These are phyloP conservation scores for Mucuna pruriens DNA, from an alignment of 306 rosid genomes.

Conservation along the genomic window DNA sequence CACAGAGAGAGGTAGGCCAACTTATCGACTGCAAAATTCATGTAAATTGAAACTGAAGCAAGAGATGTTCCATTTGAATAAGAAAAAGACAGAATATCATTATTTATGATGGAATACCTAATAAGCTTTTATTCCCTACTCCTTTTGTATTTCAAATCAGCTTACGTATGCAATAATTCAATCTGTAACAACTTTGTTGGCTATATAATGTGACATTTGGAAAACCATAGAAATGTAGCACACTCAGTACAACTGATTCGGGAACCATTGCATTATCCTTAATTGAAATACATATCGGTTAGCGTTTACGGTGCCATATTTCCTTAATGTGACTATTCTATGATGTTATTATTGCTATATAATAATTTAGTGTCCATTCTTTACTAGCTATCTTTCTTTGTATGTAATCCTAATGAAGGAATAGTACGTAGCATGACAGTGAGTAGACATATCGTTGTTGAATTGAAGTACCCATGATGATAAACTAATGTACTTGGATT, in stretches of 20 bases:
- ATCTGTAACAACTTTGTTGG: constrained; percentile 8
- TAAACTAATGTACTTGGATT: constrained; percentile 36
- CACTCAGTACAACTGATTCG: background rate
- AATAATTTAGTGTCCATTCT: background rate
- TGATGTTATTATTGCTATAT: constrained; percentile 18
- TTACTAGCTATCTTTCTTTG: constrained; percentile 27
- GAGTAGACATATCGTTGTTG: constrained; percentile 51
- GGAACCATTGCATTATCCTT: background rate
- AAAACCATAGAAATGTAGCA: background rate
- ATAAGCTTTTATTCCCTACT: background rate
- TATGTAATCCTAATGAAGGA: constrained; percentile 39
- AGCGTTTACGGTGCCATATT: background rate
- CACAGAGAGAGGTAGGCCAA: constrained; percentile 1
- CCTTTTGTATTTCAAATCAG: background rate
- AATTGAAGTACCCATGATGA: constrained; percentile 36
- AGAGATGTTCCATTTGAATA: background rate
- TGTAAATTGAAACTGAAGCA: background rate
- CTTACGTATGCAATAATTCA: background rate
- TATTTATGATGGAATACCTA: background rate
- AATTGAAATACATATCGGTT: constrained; percentile 9
- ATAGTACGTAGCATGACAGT: constrained; percentile 28
- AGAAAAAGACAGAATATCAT: background rate
- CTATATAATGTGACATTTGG: background rate
- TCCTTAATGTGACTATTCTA: constrained; percentile 24
- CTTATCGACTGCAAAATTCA: background rate